These are phyloP conservation scores for Przewalskia tangutica DNA, from an alignment of 257 asterid species.

Conservation along the genomic window DNA sequence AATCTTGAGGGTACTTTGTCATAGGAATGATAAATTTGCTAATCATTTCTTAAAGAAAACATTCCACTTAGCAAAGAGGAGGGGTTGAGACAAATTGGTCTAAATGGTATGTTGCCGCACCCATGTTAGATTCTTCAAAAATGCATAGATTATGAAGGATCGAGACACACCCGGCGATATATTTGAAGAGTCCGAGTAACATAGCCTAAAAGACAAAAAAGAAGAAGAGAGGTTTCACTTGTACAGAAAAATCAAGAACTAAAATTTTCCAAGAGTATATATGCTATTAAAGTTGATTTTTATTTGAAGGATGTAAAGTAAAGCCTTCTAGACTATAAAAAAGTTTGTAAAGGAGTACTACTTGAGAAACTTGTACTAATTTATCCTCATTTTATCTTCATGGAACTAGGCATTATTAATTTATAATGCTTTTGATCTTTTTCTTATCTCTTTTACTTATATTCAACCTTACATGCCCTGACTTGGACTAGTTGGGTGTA, in stretches of 20 bases:
- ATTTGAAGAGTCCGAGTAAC: neutral
- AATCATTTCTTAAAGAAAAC: conserved; percentile 65
- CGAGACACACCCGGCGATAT: neutral
- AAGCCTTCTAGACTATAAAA: neutral
- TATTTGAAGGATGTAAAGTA: conserved; percentile 3
- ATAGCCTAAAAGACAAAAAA: neutral
- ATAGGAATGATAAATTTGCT: conserved; percentile 64
- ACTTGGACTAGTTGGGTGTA: too few relatives aligned
- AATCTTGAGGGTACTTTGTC: conserved; percentile 66
- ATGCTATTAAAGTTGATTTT: neutral
- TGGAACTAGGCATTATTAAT: neutral
- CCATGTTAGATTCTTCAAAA: neutral
- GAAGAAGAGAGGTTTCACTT: neutral
- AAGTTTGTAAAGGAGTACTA: neutral
- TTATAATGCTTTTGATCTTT: neutral
- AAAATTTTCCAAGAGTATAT: neutral
- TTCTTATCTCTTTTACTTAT: neutral
- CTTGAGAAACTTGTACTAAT: neutral
- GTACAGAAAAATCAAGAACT: neutral
- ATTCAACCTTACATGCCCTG: too few relatives aligned
- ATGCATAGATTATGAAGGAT: neutral
- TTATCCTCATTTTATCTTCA: neutral
- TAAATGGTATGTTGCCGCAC: neutral
- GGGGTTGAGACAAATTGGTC: conserved; percentile 14
- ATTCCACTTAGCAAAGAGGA: conserved; percentile 74